Percentiles rank a stretch among this genome's conserved stretches.
phyloP scores from a whole-genome alignment of 1,284 basidiomycete genomes.

The Moesziomyces antarcticus region DNA sequence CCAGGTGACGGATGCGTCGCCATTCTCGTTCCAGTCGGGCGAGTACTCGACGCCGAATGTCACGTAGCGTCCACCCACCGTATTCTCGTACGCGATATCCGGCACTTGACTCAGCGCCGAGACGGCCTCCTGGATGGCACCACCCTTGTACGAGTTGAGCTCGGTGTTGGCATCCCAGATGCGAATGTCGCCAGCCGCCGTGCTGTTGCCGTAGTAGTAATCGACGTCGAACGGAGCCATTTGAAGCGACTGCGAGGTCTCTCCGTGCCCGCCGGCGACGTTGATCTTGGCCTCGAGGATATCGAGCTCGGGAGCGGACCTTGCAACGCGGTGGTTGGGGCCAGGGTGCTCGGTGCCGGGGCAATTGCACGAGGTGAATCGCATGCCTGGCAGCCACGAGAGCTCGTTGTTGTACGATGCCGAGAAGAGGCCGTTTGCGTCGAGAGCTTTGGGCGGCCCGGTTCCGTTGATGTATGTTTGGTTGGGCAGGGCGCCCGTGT shows the following conservation, averaged over 20 bases:
- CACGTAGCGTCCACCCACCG: conserved; percentile 34
- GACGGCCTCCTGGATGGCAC: conserved; percentile 65
- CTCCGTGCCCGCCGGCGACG: conserved; percentile 62
- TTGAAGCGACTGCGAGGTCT: conserved; percentile 65
- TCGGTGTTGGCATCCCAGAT: conserved; percentile 53
- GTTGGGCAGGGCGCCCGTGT: conserved; percentile 62
- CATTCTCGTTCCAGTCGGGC: conserved; percentile 60
- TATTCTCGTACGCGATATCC: conserved; percentile 50
- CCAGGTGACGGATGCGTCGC: conserved; percentile 58
- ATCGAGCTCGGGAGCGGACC: conserved; percentile 67
- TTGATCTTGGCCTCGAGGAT: conserved; percentile 71
- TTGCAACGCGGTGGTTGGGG: conserved; percentile 56
- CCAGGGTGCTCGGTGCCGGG: conserved; percentile 61
- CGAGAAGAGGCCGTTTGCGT: conserved; percentile 41
- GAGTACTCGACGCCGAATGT: conserved; percentile 66
- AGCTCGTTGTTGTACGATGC: conserved; percentile 42
- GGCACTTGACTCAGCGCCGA: conserved; percentile 60
- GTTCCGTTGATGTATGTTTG: conserved; percentile 56
- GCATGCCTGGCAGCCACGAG: conserved; percentile 62
- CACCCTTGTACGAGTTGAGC: conserved; percentile 64
- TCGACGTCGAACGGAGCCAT: conserved; percentile 66
- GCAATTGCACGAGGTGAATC: conserved; percentile 62
- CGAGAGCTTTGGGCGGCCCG: conserved; percentile 50
- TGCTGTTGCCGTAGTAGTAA: conserved; percentile 58
- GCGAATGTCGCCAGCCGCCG: conserved; percentile 29